Base-by-base conservation (phyloP, 2,329 filamentous ascomycete genomes). In the Paramyrothecium sp. region DNA sequence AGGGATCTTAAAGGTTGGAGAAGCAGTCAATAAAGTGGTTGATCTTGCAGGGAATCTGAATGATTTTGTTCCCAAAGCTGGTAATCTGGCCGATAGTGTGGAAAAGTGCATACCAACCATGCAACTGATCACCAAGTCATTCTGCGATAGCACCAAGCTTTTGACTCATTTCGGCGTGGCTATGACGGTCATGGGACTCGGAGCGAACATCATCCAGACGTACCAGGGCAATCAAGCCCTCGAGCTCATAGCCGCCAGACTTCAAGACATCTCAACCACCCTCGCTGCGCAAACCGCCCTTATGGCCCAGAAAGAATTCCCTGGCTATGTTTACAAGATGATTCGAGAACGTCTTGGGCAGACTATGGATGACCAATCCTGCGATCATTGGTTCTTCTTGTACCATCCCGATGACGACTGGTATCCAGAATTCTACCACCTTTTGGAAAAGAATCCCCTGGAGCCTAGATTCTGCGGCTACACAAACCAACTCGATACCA, bases 331-430 rank as follows among this genome's bases (percentile, higher is more conserved):
- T 17, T 68, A 72, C 47, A 68, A 72, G 33, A 73, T 74, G 71
- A 63, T 74, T 22, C 60, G 65, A n/a, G 71, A 74, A 61, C 65
- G 71, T 10, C 63, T 74, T 22, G 66, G 61, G 7, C 69, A 73
- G 56, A 71, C 71, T 4, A 63, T 65, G 8, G 61, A 63, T 23
- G 71, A 74, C 20, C 61, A 62, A 2, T 57, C 64, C 26, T 63
- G 60, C 21, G 65, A 72, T 7, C 74, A 77, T 56, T 70, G 71
- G 65, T 76, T 76, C 58, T 77, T 76, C 34, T 65, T 77, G 2
- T 77, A 71, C 38, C 74, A 77, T 30, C 74, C 74, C 2, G 74
- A 77, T 38, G 75, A 72, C 46, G 72, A 75, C 51, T 77, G 74
- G 74, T 74, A 76, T 47, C 71, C 73, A 13, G 69, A 69, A 4